Evolutionary conservation across 2,329 filamentous ascomycete species (phyloP), one percentile per base, ranked within the genome.

Genomic region (Trichophyton schoenleinii): DNA sequence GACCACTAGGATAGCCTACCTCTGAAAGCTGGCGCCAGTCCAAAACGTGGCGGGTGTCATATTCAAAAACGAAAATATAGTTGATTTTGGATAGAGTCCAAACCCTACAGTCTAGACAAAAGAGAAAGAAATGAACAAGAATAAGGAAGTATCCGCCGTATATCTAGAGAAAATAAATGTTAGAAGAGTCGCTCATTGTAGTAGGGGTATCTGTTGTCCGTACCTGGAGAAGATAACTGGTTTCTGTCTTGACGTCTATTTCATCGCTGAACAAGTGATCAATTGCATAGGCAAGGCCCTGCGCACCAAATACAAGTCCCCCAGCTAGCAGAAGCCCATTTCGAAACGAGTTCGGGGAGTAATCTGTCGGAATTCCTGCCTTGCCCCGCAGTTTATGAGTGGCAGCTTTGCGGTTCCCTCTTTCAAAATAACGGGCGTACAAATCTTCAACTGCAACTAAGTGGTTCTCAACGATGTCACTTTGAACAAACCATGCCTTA

Each of bases 61-160:
- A 94, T 75, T 99, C 94, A 70, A 99, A 99, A 67, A 97, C 90
- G 73, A 96, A 96, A 60, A 87, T 83, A 72, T 97, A 97, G 71
- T 99, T 99, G 74, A 99, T 89, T 74, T 92, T 95, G 71, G 87
- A 85, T 59, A 78, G 78, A 4, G 85, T 84, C 90, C 92, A 99
- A 15, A 95, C 75, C 61, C 86, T 85, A 71, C 91, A 95, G 69
- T 91, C 86, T 41, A 96, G 69, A 69, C 88, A 90, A 70, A 97
- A 97, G n/a, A 95, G 76, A 8, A 87, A 77, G 69, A 95, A 87
- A 20, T 97, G 79, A 52, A 90, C 80, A 3, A 95, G 80, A 73
- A 89, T 85, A 31, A 97, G 78, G 68, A 96, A 95, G 72, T 95
- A 96, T 1, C 94, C 94, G 9, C 81, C 94, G 71, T 99, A 99